Evolutionary conservation across 257 asterid species (phyloP).

Genomic region (Fraxinus cuspidata): DNA sequence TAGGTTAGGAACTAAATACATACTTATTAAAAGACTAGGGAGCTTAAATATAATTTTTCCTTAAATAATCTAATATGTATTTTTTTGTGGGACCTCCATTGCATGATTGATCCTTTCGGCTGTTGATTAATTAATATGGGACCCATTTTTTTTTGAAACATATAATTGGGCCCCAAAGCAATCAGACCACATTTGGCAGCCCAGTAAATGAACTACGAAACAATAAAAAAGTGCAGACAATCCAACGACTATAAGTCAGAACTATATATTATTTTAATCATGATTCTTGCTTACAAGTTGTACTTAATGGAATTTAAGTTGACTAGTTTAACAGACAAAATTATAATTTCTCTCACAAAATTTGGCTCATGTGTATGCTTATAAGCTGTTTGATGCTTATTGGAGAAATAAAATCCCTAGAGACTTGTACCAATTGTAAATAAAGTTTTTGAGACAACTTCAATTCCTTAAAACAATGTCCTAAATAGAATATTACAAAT

Average conservation of each 20-base stretch:
- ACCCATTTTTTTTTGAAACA: background rate
- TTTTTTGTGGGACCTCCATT: background rate
- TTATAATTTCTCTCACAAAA: slow-evolving; percentile 22
- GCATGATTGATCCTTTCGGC: slow-evolving; percentile 6
- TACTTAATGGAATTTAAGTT: slow-evolving; percentile 3
- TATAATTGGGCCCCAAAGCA: background rate
- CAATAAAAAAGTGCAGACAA: background rate
- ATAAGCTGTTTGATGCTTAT: slow-evolving; percentile 24
- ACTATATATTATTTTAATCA: background rate
- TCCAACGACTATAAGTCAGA: background rate
- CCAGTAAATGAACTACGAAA: background rate
- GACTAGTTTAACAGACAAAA: slow-evolving; percentile 20
- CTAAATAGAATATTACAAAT: background rate
- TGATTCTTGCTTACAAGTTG: background rate
- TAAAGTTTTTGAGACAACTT: background rate
- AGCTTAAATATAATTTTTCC: background rate
- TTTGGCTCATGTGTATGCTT: slow-evolving; percentile 17
- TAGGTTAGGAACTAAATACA: background rate
- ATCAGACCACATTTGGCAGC: background rate
- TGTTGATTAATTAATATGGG: background rate
- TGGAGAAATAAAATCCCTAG: slow-evolving; percentile 10
- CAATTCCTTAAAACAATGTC: slow-evolving; percentile 21
- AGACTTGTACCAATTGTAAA: background rate
- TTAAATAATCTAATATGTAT: background rate
- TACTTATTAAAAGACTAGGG: background rate